These are phyloP conservation scores for Chrysanthemum seticuspe DNA, from an alignment of 129 eudicot genomes.

Conservation along the genomic window DNA sequence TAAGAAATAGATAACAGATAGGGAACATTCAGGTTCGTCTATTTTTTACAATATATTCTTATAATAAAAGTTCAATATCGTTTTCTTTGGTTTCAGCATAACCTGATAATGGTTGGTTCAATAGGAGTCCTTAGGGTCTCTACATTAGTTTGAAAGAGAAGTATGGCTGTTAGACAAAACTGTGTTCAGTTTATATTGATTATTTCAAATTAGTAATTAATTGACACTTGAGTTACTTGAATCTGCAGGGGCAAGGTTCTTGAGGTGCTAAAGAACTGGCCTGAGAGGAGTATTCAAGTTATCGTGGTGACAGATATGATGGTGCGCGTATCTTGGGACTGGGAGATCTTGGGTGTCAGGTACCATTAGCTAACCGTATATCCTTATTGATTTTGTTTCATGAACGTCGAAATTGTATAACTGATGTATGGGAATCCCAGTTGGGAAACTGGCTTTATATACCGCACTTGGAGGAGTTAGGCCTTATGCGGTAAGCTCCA, in stretches of 20 bases:
- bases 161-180: constrained; percentile 38
- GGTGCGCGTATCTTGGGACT: constrained; percentile 94
- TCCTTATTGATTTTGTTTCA: constrained; percentile 1
- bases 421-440: constrained; percentile 93
- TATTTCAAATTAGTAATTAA: neutral
- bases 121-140: constrained; percentile 73
- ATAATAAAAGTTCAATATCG: no score
- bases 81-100: no score
- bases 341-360: constrained; percentile 98
- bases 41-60: no score
- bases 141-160: constrained; percentile 87
- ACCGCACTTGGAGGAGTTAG: constrained; percentile 94
- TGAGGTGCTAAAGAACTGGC: constrained; percentile 86
- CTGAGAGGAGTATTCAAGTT: constrained; percentile 81
- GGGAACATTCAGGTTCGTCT: no score
- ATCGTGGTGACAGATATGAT: constrained; percentile 78
- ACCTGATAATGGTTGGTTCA: no score
- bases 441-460: constrained; percentile 79
- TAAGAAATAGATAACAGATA: no score
- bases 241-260: constrained; percentile 83
- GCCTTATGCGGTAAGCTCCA: constrained; percentile 78
- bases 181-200: neutral
- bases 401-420: neutral
- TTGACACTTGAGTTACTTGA: constrained; percentile 15
- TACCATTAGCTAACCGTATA: constrained; percentile 16